A percentile compares a stretch with the other conserved stretches of the same genome.
Evolutionary conservation across 2,329 filamentous ascomycete species (phyloP).

Genomic region (Verruconis gallopava): DNA sequence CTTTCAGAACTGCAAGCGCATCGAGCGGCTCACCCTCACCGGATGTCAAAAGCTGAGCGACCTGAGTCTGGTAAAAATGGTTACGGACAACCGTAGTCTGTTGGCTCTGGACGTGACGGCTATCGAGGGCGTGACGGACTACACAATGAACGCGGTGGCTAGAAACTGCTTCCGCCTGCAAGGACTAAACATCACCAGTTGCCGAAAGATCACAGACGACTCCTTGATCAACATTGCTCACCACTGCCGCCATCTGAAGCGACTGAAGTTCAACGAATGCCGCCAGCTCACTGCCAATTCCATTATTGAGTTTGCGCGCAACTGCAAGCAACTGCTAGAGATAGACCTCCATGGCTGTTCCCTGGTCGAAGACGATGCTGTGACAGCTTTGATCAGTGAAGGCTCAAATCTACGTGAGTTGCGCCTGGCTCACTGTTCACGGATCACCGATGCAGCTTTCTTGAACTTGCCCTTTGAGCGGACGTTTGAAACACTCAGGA

Average conservation of each 20-base stretch:
- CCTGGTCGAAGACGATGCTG: conserved; percentile 66
- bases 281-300: conserved; percentile 69
- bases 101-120: conserved; percentile 85
- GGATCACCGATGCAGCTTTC: conserved; percentile 82
- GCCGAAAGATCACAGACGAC: conserved; percentile 71
- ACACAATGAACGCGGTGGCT: conserved; percentile 64
- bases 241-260: conserved; percentile 74
- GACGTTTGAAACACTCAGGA: conserved; percentile 76
- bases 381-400: conserved; percentile 66
- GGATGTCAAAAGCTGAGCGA: conserved; percentile 81
- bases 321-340: conserved; percentile 88
- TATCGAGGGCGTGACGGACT: conserved; percentile 66
- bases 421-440: conserved; percentile 69
- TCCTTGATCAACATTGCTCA: conserved; percentile 70
- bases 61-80: conserved; percentile 62
- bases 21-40: conserved; percentile 86
- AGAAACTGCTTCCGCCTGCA: conserved; percentile 74
- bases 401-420: conserved; percentile 81
- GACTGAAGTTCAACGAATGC: conserved; percentile 93
- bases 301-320: conserved; percentile 70
- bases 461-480: conserved; percentile 56
- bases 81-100: conserved; percentile 66
- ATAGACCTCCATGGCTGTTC: conserved; percentile 86
- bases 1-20: conserved; percentile 71
- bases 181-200: conserved; percentile 84